Evolutionary conservation across 2,329 filamentous ascomycete genomes (phyloP).

Genomic region (Trichophyton mentagrophytes): DNA sequence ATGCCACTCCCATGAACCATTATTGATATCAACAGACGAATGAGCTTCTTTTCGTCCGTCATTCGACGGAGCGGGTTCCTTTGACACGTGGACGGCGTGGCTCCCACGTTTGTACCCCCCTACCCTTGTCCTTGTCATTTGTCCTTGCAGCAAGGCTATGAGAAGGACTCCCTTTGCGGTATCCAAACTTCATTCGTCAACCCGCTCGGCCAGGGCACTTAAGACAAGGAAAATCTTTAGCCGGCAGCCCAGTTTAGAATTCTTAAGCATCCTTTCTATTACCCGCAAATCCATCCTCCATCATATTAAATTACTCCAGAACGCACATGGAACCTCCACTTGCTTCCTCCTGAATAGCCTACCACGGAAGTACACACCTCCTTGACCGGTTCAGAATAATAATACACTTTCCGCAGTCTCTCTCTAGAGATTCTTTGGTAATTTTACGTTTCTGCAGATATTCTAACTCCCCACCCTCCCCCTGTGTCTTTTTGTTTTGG

Average conservation of each 20-base stretch:
- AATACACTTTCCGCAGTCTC: no score
- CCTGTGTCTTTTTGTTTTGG: no score
- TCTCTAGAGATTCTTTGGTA: no score
- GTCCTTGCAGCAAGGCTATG: background rate
- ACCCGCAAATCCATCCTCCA: background rate
- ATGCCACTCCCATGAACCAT: background rate
- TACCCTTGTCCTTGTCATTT: background rate
- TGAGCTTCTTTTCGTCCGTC: background rate
- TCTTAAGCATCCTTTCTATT: background rate
- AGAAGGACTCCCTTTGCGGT: background rate
- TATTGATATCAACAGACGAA: background rate
- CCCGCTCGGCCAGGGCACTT: background rate
- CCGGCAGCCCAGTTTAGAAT: background rate
- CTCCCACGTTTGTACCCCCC: background rate
- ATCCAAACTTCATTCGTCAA: background rate
- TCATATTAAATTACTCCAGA: background rate
- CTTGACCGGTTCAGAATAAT: background rate
- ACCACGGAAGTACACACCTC: background rate
- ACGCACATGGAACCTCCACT: background rate
- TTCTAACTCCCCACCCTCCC: background rate
- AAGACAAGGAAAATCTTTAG: background rate
- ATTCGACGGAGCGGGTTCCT: background rate
- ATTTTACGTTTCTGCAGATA: background rate
- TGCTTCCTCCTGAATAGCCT: background rate
- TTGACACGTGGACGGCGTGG: background rate